phyloP scores from a whole-genome alignment of 78 protist species.

The Guillardia theta region DNA sequence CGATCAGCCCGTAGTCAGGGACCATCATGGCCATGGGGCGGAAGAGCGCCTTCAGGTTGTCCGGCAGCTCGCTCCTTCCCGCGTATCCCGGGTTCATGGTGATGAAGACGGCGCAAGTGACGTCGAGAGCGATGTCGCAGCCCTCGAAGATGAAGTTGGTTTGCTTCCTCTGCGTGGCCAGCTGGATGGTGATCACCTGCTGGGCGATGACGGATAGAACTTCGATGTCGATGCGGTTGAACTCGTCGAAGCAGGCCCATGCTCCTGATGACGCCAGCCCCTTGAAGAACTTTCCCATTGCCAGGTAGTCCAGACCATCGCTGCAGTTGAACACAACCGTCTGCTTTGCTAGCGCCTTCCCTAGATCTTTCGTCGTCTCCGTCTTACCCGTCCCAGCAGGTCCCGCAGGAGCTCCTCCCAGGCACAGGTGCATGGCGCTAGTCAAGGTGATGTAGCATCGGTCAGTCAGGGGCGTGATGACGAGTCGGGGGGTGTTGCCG shows the following conservation, averaged over 20 bases:
- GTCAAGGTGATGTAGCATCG: slow-evolving; percentile 81
- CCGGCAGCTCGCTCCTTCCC: slow-evolving; percentile 87
- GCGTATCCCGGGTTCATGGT: slow-evolving; percentile 90
- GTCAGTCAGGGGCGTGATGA: slow-evolving; percentile 89
- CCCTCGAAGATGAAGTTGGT: slow-evolving; percentile 61
- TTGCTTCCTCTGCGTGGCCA: slow-evolving; percentile 36
- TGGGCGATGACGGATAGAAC: slow-evolving; percentile 81
- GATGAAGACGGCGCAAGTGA: slow-evolving; percentile 76
- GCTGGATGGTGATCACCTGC: slow-evolving; percentile 81
- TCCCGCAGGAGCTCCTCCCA: slow-evolving; percentile 89
- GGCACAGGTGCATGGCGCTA: slow-evolving; percentile 72
- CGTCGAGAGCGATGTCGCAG: slow-evolving; percentile 56
- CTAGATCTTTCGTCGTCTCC: slow-evolving; percentile 73
- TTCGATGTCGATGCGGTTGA: slow-evolving; percentile 74
- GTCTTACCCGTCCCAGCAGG: slow-evolving; percentile 90
- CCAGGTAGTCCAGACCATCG: slow-evolving; percentile 71
- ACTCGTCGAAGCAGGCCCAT: slow-evolving; percentile 78
- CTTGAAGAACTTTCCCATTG: slow-evolving; percentile 68
- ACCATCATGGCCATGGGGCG: slow-evolving; percentile 75
- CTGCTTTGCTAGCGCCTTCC: slow-evolving; percentile 76
- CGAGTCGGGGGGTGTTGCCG: slow-evolving; percentile 83
- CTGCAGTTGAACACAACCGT: slow-evolving; percentile 83
- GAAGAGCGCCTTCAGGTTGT: slow-evolving; percentile 84
- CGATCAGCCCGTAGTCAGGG: slow-evolving; percentile 77
- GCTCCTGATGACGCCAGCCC: slow-evolving; percentile 82